These are phyloP conservation scores for Starmerella geochares DNA, from an alignment of 805 yeast genomes.

Conservation along the genomic window DNA sequence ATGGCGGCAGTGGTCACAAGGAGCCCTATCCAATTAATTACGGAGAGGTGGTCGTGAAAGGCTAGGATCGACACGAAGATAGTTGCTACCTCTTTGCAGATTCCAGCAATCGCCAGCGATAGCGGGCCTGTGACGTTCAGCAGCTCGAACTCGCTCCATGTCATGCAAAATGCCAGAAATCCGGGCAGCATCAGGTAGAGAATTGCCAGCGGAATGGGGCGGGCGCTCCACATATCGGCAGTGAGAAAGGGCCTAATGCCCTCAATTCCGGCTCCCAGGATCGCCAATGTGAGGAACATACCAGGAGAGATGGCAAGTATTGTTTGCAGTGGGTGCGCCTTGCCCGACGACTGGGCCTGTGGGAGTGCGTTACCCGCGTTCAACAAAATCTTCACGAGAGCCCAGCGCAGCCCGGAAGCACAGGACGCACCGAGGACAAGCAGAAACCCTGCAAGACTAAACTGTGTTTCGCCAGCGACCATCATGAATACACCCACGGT, in stretches of 20 bases:
- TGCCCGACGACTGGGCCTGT: constrained; percentile 4
- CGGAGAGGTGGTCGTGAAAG: constrained; percentile 62
- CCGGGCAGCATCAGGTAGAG: constrained; percentile 69
- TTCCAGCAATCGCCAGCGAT: constrained; percentile 83
- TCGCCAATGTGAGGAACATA: constrained; percentile 55
- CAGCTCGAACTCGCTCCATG: constrained; percentile 68
- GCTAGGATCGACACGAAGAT: constrained; percentile 57
- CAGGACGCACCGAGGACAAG: constrained; percentile 69
- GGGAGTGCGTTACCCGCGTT: constrained; percentile 37
- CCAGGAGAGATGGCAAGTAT: constrained; percentile 77
- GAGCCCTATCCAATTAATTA: constrained; percentile 64
- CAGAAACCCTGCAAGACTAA: constrained; percentile 48
- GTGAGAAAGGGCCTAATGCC: constrained; percentile 46
- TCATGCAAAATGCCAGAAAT: constrained; percentile 76
- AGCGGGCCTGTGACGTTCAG: constrained; percentile 72
- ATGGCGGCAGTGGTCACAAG: constrained; percentile 67
- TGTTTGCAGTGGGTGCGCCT: constrained; percentile 62
- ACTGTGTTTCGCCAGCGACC: constrained; percentile 44
- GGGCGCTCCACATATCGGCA: constrained; percentile 55
- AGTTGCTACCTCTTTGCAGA: constrained; percentile 83
- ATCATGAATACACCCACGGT: constrained; percentile 76
- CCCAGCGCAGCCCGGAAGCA: constrained; percentile 90
- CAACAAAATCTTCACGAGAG: constrained; percentile 75
- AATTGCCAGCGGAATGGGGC: constrained; percentile 48
- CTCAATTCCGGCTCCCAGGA: constrained; percentile 59